Conservation (phyloP, 2,329 filamentous ascomycete species). For the Septoria petroselini region DNA sequence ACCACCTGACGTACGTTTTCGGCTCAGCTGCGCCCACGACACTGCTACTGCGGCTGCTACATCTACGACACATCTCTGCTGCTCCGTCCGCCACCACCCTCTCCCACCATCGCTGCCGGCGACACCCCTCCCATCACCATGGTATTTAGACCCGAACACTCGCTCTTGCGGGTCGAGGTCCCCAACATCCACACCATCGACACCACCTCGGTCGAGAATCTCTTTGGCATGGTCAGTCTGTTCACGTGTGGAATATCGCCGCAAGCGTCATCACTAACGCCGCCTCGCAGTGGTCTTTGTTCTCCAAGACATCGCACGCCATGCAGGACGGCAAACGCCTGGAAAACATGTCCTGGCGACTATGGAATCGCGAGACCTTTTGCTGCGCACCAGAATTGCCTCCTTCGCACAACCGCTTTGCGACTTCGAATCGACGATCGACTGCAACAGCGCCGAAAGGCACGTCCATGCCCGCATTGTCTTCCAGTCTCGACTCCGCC, state of each 20-base stretch:
- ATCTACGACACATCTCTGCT: background rate
- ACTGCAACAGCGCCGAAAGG: slow-evolving; percentile 28
- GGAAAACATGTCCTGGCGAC: slow-evolving; percentile 92
- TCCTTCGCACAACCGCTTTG: slow-evolving; percentile 24
- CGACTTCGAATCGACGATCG: slow-evolving; percentile 20
- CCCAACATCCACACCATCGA: slow-evolving; percentile 93
- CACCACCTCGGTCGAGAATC: slow-evolving; percentile 84
- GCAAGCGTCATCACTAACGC: slow-evolving; percentile 11
- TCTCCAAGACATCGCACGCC: slow-evolving; percentile 89
- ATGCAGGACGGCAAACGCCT: slow-evolving; percentile 88
- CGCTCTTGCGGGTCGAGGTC: slow-evolving; percentile 87
- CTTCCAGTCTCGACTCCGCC: slow-evolving; percentile 46
- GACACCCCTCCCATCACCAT: slow-evolving; percentile 51
- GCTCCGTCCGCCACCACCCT: slow-evolving; percentile 10
- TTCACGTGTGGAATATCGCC: slow-evolving; percentile 1
- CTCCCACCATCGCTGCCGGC: slow-evolving; percentile 9
- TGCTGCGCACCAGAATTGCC: slow-evolving; percentile 65
- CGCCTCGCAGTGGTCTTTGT: slow-evolving; percentile 58
- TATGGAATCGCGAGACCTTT: slow-evolving; percentile 92
- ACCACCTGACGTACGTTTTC: slow-evolving; percentile 19
- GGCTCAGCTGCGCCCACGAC: slow-evolving; percentile 15
- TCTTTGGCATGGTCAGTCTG: slow-evolving; percentile 71
- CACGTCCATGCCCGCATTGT: slow-evolving; percentile 42
- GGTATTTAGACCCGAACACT: slow-evolving; percentile 78
- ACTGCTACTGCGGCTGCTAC: slow-evolving; percentile 7